Percentiles rank a stretch among this genome's conserved stretches.
phyloP scores from a whole-genome alignment of 768 basidiomycete species.

The Tephrocybe sp. region DNA sequence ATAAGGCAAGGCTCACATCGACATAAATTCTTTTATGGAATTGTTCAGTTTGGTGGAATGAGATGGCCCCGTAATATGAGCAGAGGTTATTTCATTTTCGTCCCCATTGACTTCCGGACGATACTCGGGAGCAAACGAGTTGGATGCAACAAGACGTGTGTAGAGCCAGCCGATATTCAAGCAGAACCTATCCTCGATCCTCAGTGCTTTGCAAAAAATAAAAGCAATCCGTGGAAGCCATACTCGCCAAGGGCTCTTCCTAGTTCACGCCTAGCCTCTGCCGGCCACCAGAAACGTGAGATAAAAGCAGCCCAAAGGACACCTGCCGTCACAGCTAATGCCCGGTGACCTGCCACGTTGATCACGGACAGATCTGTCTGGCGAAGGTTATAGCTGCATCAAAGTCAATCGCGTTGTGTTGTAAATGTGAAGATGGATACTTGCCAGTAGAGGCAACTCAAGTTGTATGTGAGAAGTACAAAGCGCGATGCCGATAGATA shows the following conservation, averaged over 20 bases:
- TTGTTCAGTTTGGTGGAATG: constrained; percentile 48
- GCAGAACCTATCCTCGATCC: constrained; percentile 64
- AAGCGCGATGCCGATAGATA: constrained; percentile 78
- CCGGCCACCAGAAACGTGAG: constrained; percentile 94
- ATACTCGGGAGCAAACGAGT: constrained; percentile 67
- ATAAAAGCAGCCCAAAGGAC: constrained; percentile 89
- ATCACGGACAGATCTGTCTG: constrained; percentile 58
- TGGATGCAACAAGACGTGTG: constrained; percentile 85
- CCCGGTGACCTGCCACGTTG: constrained; percentile 75
- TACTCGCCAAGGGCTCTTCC: constrained; percentile 86
- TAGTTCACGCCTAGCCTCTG: constrained; percentile 88
- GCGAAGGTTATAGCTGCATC: constrained; percentile 74
- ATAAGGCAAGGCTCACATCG: constrained; percentile 59
- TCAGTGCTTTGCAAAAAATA: background rate
- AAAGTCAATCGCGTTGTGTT: background rate
- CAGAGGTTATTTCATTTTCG: constrained; percentile 21
- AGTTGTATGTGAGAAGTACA: constrained; percentile 84
- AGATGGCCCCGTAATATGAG: constrained; percentile 32
- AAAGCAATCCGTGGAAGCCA: constrained; percentile 1
- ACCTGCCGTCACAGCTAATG: constrained; percentile 78
- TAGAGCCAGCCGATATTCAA: constrained; percentile 95
- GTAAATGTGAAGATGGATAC: constrained; percentile 18
- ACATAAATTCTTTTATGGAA: constrained; percentile 86
- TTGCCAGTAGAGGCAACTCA: constrained; percentile 75
- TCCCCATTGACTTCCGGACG: constrained; percentile 25